phyloP scores from a whole-genome alignment of 371 early-diverging fungal species.

The Apophysomyces sp. region DNA sequence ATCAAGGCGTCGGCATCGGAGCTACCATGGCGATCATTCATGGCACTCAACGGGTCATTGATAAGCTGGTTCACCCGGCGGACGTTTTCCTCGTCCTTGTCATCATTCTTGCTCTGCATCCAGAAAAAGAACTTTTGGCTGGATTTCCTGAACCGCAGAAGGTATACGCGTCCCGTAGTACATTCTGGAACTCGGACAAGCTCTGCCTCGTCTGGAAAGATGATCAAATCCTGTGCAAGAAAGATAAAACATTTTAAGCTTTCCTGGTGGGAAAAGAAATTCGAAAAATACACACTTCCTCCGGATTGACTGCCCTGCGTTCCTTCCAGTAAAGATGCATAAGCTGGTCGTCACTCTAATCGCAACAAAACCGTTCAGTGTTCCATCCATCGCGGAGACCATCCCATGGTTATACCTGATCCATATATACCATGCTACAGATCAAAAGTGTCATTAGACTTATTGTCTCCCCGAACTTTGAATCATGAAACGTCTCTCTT shows the following conservation, averaged over 20 bases:
- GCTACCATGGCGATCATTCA: slow-evolving; percentile 24
- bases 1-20: slow-evolving; percentile 15
- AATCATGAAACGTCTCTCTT: background rate
- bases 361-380: background rate
- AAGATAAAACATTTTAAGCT: background rate
- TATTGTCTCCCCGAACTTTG: background rate
- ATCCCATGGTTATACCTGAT: slow-evolving; percentile 32
- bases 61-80: slow-evolving; percentile 58
- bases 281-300: slow-evolving; percentile 49
- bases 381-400: background rate
- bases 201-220: slow-evolving; percentile 82
- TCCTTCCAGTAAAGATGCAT: slow-evolving; percentile 82
- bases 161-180: slow-evolving; percentile 72
- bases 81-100: slow-evolving; percentile 55
- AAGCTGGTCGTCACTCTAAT: slow-evolving; percentile 63
- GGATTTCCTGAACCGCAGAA: slow-evolving; percentile 76
- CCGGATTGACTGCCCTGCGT: slow-evolving; percentile 40
- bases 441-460: background rate
- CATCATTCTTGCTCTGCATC: slow-evolving; percentile 72
- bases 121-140: slow-evolving; percentile 76
- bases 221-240: slow-evolving; percentile 57
- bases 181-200: slow-evolving; percentile 65
- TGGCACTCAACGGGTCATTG: slow-evolving; percentile 51
- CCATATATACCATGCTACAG: slow-evolving; percentile 54
- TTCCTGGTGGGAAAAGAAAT: background rate